These are phyloP conservation scores for Leucoagaricus sp. DNA, from an alignment of 1,284 basidiomycete genomes.

Conservation along the genomic window DNA sequence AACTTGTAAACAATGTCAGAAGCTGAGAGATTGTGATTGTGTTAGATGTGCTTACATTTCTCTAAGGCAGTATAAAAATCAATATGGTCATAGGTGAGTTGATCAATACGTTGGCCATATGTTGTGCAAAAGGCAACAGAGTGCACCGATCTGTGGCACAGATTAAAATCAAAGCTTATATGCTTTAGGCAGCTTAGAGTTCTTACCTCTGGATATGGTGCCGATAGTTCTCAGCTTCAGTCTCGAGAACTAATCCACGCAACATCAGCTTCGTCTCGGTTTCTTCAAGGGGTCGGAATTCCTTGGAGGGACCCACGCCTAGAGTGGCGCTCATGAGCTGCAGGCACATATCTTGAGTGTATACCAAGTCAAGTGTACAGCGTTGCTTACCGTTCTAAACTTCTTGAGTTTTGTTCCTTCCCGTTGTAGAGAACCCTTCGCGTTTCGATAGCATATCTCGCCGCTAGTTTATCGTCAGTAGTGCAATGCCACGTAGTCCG, in stretches of 20 bases:
- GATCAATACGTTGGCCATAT: conserved; percentile 32
- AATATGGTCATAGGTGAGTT: conserved; percentile 29
- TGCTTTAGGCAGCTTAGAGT: no score
- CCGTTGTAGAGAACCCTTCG: conserved; percentile 27
- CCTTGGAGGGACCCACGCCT: conserved; percentile 24
- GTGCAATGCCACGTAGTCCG: no score
- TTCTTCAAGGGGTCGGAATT: conserved; percentile 25
- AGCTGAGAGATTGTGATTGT: neutral
- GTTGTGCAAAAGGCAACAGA: conserved; percentile 28
- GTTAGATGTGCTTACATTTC: conserved; percentile 20
- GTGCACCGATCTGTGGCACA: conserved; percentile 24
- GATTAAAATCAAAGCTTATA: neutral
- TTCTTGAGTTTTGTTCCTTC: conserved; percentile 28
- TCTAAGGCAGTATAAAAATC: conserved; percentile 24
- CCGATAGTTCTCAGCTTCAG: conserved; percentile 1
- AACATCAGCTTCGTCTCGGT: conserved; percentile 27
- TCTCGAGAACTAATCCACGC: conserved; percentile 20
- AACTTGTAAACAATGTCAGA: neutral
- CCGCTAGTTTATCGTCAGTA: conserved; percentile 4
- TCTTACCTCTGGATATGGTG: conserved; percentile 17
- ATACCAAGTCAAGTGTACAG: neutral
- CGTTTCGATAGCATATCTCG: conserved; percentile 19
- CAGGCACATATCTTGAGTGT: neutral
- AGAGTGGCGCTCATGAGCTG: conserved; percentile 29
- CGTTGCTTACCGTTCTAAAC: conserved; percentile 32